Percentiles rank a stretch among this genome's conserved stretches.
These are phyloP conservation scores for Phanerochaete carnosa DNA, from an alignment of 768 basidiomycete species.

Conservation along the genomic window DNA sequence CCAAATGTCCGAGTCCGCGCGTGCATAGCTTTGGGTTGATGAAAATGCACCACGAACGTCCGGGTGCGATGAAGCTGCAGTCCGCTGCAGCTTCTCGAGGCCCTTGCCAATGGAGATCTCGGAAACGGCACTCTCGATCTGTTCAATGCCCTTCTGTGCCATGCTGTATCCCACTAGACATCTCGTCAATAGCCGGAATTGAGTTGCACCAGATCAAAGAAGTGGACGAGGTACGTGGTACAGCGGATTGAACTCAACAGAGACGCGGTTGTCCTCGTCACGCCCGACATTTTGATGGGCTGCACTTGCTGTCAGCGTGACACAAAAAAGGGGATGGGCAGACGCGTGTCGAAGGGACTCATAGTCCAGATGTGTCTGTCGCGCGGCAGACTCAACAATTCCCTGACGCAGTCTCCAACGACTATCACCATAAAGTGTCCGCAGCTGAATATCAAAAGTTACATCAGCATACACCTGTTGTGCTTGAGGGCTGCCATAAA, in stretches of 20 bases:
- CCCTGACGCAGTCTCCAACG: constrained; percentile 55
- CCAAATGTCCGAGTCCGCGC: constrained; percentile 31
- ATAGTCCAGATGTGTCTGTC: constrained; percentile 52
- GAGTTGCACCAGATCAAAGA: not conserved
- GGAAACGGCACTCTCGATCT: constrained; percentile 29
- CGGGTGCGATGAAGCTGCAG: constrained; percentile 19
- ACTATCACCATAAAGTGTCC: constrained; percentile 54
- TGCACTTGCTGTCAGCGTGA: not conserved
- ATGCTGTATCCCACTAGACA: constrained; percentile 33
- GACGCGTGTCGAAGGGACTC: constrained; percentile 43
- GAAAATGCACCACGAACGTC: constrained; percentile 9
- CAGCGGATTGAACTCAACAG: constrained; percentile 68
- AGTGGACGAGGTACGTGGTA: constrained; percentile 30
- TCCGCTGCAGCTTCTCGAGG: constrained; percentile 19
- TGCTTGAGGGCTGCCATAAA: too few species aligned
- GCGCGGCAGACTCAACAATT: constrained; percentile 48
- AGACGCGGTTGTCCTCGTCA: constrained; percentile 73
- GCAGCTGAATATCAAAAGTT: constrained; percentile 26
- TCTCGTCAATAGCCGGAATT: too few species aligned
- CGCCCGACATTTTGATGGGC: constrained; percentile 26
- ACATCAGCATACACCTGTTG: too few species aligned
- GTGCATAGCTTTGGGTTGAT: constrained; percentile 21
- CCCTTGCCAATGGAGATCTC: constrained; percentile 24
- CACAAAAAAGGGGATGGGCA: too few species aligned
- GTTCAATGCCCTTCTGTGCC: constrained; percentile 27